Conservation (phyloP, 768 basidiomycete species). For the Mycena belliarum region DNA sequence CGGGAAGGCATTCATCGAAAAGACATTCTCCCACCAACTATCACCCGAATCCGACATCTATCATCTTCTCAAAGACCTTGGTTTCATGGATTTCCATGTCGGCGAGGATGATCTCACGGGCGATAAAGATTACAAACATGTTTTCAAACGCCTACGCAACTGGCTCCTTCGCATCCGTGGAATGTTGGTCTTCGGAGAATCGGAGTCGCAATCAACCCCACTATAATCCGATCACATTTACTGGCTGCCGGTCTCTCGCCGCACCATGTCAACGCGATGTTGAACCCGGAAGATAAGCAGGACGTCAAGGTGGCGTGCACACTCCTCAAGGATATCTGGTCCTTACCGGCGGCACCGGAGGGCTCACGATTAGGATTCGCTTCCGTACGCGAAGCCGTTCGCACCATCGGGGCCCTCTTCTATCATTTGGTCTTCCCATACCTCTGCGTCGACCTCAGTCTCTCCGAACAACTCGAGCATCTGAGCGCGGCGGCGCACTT, state of each 20-base stretch:
- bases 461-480: constrained; percentile 34
- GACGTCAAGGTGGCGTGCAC: constrained; percentile 31
- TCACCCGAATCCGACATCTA: constrained; percentile 26
- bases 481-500: constrained; percentile 36
- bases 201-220: constrained; percentile 26
- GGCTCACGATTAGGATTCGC: neutral
- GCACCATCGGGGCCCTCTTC: constrained; percentile 23
- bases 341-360: constrained; percentile 13
- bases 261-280: constrained; percentile 16
- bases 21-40: constrained; percentile 26
- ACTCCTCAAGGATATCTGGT: constrained; percentile 29
- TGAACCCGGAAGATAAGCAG: constrained; percentile 35
- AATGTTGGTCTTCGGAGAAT: constrained; percentile 23
- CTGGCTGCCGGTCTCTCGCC: neutral
- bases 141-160: constrained; percentile 34
- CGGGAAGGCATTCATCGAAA: constrained; percentile 25
- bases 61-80: constrained; percentile 20
- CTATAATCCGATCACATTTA: constrained; percentile 26
- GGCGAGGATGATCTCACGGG: constrained; percentile 35
- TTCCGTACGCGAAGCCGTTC: constrained; percentile 14
- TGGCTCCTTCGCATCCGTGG: constrained; percentile 28
- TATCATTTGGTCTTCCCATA: constrained; percentile 31
- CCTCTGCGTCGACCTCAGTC: constrained; percentile 28
- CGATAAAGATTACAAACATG: constrained; percentile 38
- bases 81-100: constrained; percentile 30